Evolutionary conservation across 768 basidiomycete species (phyloP).

Genomic region (Galerina marginata): DNA sequence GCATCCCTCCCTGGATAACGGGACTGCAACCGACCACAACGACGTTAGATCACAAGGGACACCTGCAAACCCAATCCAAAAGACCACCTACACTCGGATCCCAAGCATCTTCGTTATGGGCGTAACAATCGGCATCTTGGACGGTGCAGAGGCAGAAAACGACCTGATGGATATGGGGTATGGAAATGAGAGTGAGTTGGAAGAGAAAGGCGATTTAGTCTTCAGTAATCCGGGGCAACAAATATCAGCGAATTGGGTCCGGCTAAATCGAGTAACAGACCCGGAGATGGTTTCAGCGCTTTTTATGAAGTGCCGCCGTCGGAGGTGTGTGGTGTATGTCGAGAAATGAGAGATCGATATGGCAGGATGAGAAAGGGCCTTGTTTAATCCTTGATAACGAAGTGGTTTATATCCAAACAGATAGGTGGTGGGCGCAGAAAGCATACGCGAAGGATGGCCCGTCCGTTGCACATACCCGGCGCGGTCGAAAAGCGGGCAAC

Average conservation of each 20-base stretch:
- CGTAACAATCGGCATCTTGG: conserved; percentile 51
- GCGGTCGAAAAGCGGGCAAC: background rate
- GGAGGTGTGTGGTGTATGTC: too few relatives aligned
- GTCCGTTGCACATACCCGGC: background rate
- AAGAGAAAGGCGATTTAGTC: background rate
- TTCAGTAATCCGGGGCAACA: background rate
- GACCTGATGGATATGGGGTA: background rate
- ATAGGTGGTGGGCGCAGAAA: background rate
- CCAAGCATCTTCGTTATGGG: conserved; percentile 66
- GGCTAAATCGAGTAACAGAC: background rate
- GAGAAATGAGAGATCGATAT: too few relatives aligned
- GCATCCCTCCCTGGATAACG: conserved; percentile 89
- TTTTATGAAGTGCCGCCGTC: too few relatives aligned
- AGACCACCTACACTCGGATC: conserved; percentile 65
- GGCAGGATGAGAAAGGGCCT: too few relatives aligned
- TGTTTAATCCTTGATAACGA: too few relatives aligned
- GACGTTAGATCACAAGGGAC: background rate
- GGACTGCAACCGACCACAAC: conserved; percentile 51
- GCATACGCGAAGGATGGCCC: background rate
- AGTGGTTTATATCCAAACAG: too few relatives aligned
- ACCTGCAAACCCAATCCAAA: background rate
- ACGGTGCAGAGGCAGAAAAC: background rate
- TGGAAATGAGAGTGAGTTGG: background rate
- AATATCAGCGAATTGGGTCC: conserved; percentile 1
- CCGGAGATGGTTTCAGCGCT: background rate